Percentiles rank a stretch among this genome's conserved stretches.
Conservation (phyloP, 179 eudicot genomes). For the Carnegiea gigantea region DNA sequence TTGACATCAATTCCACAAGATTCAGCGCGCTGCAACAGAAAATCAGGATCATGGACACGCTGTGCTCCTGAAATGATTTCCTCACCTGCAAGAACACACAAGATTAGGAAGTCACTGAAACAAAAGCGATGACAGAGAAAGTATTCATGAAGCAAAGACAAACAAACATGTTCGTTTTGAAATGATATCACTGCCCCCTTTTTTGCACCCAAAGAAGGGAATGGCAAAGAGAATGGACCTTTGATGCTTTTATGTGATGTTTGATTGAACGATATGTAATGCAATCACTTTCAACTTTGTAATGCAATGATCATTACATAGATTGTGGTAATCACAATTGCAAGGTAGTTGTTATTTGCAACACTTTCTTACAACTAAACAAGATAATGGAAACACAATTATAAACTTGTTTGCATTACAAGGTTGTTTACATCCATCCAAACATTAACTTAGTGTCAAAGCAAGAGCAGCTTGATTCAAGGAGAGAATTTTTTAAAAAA, state of each 20-base stretch:
- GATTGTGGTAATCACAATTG: too few relatives aligned
- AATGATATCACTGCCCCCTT: background rate
- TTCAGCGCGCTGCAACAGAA: conserved; percentile 59
- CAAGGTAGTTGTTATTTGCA: too few relatives aligned
- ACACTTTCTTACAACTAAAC: too few relatives aligned
- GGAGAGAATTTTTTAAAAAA: background rate
- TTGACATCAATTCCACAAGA: conserved; percentile 66
- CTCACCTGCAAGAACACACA: conserved; percentile 47
- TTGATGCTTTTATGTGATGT: background rate
- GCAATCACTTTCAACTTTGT: too few relatives aligned
- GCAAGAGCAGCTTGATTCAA: background rate
- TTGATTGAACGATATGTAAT: too few relatives aligned
- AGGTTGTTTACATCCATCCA: too few relatives aligned
- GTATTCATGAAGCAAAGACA: background rate
- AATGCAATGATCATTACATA: too few relatives aligned
- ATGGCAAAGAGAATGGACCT: background rate
- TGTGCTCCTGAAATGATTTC: conserved; percentile 84
- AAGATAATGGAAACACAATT: too few relatives aligned
- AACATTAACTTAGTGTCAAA: background rate
- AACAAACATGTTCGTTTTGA: background rate
- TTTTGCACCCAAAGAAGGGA: background rate
- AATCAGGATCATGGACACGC: conserved; percentile 61
- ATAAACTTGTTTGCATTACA: too few relatives aligned
- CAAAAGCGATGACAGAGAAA: background rate
- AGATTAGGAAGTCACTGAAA: background rate